phyloP scores from a whole-genome alignment of 768 basidiomycete species.

The Russula abietina region DNA sequence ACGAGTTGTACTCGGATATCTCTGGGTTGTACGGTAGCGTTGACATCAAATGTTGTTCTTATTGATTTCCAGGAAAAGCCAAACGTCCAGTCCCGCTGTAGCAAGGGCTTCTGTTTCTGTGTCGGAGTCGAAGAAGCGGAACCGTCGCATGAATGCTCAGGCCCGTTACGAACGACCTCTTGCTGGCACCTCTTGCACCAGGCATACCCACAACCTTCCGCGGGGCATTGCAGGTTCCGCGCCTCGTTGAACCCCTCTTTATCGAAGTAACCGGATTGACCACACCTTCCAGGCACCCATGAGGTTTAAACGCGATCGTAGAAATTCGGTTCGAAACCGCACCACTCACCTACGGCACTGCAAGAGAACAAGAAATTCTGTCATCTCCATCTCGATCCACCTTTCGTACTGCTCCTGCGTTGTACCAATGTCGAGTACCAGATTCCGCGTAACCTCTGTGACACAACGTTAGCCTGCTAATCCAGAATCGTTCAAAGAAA shows the following conservation, averaged over 20 bases:
- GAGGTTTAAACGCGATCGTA: neutral
- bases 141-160: constrained; percentile 32
- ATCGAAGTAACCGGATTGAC: constrained; percentile 27
- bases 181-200: constrained; percentile 34
- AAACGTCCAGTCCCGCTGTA: constrained; percentile 30
- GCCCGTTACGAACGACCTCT: constrained; percentile 24
- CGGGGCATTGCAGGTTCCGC: constrained; percentile 28
- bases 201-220: constrained; percentile 27
- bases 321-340: neutral
- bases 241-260: constrained; percentile 26
- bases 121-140: no score
- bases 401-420: constrained; percentile 36
- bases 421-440: constrained; percentile 44
- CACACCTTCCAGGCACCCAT: constrained; percentile 20
- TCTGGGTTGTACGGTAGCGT: constrained; percentile 42
- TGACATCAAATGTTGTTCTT: neutral
- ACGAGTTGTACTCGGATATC: constrained; percentile 45
- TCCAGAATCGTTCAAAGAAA: neutral
- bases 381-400: constrained; percentile 44
- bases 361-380: constrained; percentile 38
- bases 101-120: constrained; percentile 28
- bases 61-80: neutral
- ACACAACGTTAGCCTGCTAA: neutral
- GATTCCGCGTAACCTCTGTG: constrained; percentile 11
- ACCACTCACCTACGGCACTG: constrained; percentile 48